Base-by-base conservation (phyloP, 2,329 filamentous ascomycete species). In the Nemania serpens region DNA sequence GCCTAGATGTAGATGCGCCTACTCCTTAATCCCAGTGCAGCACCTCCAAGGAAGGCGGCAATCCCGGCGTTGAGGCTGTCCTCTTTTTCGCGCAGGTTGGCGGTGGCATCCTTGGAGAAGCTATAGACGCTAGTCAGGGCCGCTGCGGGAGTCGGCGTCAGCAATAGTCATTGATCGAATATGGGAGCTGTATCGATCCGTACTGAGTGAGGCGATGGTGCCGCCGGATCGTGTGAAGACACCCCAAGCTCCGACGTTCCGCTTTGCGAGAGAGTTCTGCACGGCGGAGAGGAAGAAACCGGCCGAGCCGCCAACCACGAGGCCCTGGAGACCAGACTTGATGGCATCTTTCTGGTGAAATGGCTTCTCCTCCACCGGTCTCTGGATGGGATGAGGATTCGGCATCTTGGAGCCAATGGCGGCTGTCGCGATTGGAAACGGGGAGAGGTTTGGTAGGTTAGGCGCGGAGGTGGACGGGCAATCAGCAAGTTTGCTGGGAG, bases 11-110 rank as follows among this genome's bases (percentile, higher is more conserved):
- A 4, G 39, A 12, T 63, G 25, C n/a, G 51, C 72, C 60, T 84
- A 96, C 93, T 84, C 70, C 82, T 81, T 60, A 96, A 75, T 56
- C 92, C 93, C 47, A 93, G 72, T 55, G 91, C 81, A 45, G 87
- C 81, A 66, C 93, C 93, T 51, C 84, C 87, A 52, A 90, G 80
- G 76, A 95, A 92, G 57, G 92, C 91, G 67, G 88, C 92, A 63
- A 93, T 80, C 42, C 86, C 84, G 58, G 88, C 81, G 76, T 93
- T 95, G 79, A 84, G 89, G 67, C 82, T 80, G 74, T 97, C 93
- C 61, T 97, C 86, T 79, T 90, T 92, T 77, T 93, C 84, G 71
- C 93, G 88, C 67, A 97, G 81, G 79, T 97, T 97, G 76, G 91
- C 91, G 47, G 89, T 83, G 51, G 91, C 90, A 69, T 84, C 84